Percentiles rank a stretch among this genome's conserved stretches.
Evolutionary conservation across 2,329 filamentous ascomycete genomes (phyloP).

Genomic region (Ascomycota sp.): DNA sequence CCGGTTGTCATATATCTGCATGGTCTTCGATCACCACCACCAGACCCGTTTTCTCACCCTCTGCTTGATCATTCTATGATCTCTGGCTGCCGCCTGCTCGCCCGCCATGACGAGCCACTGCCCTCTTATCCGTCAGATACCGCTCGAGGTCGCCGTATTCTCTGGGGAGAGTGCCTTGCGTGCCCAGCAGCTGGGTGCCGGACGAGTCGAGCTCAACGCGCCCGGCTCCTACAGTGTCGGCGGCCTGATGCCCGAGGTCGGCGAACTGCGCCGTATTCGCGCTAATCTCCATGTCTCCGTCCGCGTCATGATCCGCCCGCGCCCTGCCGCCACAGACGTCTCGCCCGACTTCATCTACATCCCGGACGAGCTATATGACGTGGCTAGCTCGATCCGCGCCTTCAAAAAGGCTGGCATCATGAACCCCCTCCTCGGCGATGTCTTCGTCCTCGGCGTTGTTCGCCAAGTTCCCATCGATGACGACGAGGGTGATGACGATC

Average conservation of each 20-base stretch:
- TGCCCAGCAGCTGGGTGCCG: constrained; percentile 22
- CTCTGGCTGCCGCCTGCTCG: background rate
- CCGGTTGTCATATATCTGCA: no score
- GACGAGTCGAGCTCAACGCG: constrained; percentile 33
- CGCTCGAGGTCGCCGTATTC: constrained; percentile 35
- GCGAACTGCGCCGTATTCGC: constrained; percentile 15
- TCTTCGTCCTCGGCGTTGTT: constrained; percentile 35
- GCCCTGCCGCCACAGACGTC: constrained; percentile 5
- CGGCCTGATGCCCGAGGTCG: constrained; percentile 27
- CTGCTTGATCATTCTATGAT: background rate
- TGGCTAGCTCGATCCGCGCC: constrained; percentile 17
- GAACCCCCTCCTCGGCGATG: constrained; percentile 22
- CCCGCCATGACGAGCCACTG: background rate
- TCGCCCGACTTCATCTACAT: constrained; percentile 28
- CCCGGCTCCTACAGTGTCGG: constrained; percentile 26
- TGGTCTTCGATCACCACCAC: no score
- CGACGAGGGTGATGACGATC: background rate
- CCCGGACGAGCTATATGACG: constrained; percentile 19
- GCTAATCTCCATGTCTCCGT: constrained; percentile 16
- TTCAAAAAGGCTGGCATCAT: constrained; percentile 20
- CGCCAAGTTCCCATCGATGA: background rate
- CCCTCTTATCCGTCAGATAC: constrained; percentile 3
- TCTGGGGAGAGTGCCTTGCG: constrained; percentile 17
- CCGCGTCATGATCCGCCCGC: constrained; percentile 35
- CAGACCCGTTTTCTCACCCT: background rate